Base-by-base conservation (phyloP, 2,329 filamentous ascomycete species). In the Diaporthe citrichinensis region DNA sequence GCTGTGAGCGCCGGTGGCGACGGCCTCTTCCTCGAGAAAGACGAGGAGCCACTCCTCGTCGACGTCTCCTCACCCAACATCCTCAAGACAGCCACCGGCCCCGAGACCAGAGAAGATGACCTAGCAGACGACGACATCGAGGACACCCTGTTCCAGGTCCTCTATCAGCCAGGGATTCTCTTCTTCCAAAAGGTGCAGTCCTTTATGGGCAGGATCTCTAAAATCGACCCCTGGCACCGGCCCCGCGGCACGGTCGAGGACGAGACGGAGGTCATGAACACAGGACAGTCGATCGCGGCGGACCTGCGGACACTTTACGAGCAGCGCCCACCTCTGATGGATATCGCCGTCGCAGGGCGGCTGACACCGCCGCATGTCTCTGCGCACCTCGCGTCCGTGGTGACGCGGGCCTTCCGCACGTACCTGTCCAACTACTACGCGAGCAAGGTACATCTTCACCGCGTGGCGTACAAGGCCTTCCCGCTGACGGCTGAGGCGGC, bases 121-220 rank as follows among this genome's bases (percentile, higher is more conserved):
- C 77, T 69, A 73, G 76, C 34, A 44, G 81, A 84, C 31, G 79
- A 81, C 15, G 85, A 86, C 67, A 85, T 85, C 17, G 87, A 90
- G 67, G 87, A 90, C 55, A 85, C 88, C 1, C 81, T 91, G 0
- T 90, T 90, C 75, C 88, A 90, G 75, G 85, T 88, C 0, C 80
- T 90, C 3, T 90, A 89, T 77, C 87, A 89, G n/a, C 89, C 88
- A 0, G 88, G 88, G 0, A 86, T 90, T 28, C 82, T 88, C 3
- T 91, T 91, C 80, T 91, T 89, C 77, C 89, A 91, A 73, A 89
- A 90, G 76, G 88, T 90, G 0, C 89, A 90, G 79, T 88, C 86
- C 46, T 90, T 90, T 79, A 90, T 90, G 83, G 89, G 89, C 2
- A 85, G 88, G 7, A 90, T 91, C 65, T 88, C 89, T 9, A 86